phyloP scores from a whole-genome alignment of 2,329 filamentous ascomycete genomes.

The Sporothrix brunneoviolacea region DNA sequence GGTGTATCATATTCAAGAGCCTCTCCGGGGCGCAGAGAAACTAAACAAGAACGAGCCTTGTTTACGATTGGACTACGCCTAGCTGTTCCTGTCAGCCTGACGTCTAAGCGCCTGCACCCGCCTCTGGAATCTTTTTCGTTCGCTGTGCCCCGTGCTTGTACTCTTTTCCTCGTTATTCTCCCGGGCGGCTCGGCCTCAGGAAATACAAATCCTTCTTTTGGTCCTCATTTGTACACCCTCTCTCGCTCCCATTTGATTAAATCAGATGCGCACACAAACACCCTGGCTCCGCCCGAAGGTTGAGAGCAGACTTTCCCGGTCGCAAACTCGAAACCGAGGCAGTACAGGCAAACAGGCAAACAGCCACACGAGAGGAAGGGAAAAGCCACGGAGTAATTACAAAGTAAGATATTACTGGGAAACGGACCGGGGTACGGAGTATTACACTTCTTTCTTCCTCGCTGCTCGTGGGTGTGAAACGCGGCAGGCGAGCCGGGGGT shows the following conservation, averaged over 20 bases:
- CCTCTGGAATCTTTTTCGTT: background rate
- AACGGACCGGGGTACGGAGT: background rate
- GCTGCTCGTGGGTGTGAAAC: no score
- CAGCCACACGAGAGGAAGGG: background rate
- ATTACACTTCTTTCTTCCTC: no score
- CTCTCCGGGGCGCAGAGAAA: no score
- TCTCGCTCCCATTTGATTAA: background rate
- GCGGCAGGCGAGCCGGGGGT: no score
- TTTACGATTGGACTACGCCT: no score
- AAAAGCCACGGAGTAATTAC: no score
- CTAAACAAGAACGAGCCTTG: no score
- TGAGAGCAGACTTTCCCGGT: background rate
- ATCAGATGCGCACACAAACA: slow-evolving; percentile 1
- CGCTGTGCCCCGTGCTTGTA: background rate
- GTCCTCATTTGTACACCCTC: background rate
- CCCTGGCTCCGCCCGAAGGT: background rate
- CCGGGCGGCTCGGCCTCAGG: background rate
- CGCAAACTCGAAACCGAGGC: slow-evolving; percentile 3
- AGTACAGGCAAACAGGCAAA: background rate
- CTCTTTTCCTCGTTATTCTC: background rate
- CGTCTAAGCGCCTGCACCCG: no score
- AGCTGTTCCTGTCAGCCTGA: no score
- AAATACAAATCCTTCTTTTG: background rate
- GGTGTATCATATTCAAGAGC: no score
- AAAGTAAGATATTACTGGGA: background rate